Base-by-base conservation (phyloP, 1,284 basidiomycete species). In the Polyporus tsugae region DNA sequence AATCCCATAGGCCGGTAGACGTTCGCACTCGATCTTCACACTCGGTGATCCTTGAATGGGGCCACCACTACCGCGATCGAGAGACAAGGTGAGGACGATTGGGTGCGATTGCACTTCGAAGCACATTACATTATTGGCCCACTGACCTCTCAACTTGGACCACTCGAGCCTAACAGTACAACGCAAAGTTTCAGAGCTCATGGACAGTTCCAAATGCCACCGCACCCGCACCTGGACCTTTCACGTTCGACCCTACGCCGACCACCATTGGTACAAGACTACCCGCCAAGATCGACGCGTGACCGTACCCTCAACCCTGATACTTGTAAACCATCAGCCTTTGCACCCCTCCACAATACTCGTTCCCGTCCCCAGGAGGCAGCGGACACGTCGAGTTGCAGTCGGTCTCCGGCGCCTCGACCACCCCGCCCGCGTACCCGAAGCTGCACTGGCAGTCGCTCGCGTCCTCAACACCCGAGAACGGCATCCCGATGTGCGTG, bases 401-500 rank as follows among this genome's bases (percentile, higher is more conserved):
- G 39, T 68, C 62, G 25, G 38, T 46, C 35, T 64, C 52, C n/a
- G 55, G 46, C 19, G 42, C 65, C 6, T 3, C 15, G 49, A 38
- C 44, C 63, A 17, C 70, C 13, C 70, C 70, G 11, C 55, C 9
- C 19, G 62, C 62, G 41, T 64, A 57, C 36, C 67, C 62, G 9
- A 49, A 58, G 60, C 67, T 68, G 57, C 67, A 71, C 64, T 68
- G 70, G 65, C 63, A 69, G 55, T 71, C 70, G 53, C 49, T 63
- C 6, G 62, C 70, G 52, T 62, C 44, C 60, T 67, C 65, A 44
- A 69, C 63, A 19, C 70, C 70, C 10, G 70, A 59, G 44, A 44
- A 69, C 60, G 63, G 62, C 42, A 62, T 52, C 3, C 70, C 70
- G 60, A 62, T 33, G 64, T 69, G 65, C 52, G 59, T 36, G 57